Conservation (phyloP, 2,329 filamentous ascomycete species). For the Trichophyton simii region DNA sequence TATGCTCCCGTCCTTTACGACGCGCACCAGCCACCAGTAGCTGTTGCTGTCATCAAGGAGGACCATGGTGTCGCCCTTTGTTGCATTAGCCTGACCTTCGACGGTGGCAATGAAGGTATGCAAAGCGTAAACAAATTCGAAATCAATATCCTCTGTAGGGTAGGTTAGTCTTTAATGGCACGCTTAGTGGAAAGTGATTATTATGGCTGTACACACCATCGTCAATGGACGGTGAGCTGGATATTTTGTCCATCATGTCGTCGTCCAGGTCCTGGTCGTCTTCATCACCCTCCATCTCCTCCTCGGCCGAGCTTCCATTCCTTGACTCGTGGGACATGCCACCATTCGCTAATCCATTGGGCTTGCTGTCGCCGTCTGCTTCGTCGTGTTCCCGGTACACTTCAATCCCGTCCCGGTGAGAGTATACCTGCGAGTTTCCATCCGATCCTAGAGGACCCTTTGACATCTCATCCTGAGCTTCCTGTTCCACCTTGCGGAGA, state of each 20-base stretch:
- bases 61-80: constrained; percentile 98
- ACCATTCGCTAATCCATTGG: constrained; percentile 13
- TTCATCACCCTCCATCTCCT: constrained; percentile 48
- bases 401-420: constrained; percentile 23
- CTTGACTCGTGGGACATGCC: constrained; percentile 16
- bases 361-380: constrained; percentile 19
- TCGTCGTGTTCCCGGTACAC: constrained; percentile 21
- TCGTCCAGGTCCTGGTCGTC: constrained; percentile 64
- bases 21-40: constrained; percentile 97
- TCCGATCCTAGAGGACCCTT: constrained; percentile 51
- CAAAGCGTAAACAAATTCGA: constrained; percentile 96
- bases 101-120: constrained; percentile 97
- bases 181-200: constrained; percentile 17
- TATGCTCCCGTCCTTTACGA: constrained; percentile 96
- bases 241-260: constrained; percentile 97
- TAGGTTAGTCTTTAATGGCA: constrained; percentile 36
- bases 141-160: constrained; percentile 94
- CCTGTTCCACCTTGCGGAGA: constrained; percentile 65
- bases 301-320: constrained; percentile 20
- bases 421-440: constrained; percentile 34
- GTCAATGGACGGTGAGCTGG: constrained; percentile 95
- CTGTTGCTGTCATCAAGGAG: constrained; percentile 96
- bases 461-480: constrained; percentile 59
- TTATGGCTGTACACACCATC: constrained; percentile 73
- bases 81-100: constrained; percentile 94